Evolutionary conservation across 352 stramenopile species (phyloP), one percentile per base, ranked within the genome.

Genomic region (Halophytophthora polymorphica): DNA sequence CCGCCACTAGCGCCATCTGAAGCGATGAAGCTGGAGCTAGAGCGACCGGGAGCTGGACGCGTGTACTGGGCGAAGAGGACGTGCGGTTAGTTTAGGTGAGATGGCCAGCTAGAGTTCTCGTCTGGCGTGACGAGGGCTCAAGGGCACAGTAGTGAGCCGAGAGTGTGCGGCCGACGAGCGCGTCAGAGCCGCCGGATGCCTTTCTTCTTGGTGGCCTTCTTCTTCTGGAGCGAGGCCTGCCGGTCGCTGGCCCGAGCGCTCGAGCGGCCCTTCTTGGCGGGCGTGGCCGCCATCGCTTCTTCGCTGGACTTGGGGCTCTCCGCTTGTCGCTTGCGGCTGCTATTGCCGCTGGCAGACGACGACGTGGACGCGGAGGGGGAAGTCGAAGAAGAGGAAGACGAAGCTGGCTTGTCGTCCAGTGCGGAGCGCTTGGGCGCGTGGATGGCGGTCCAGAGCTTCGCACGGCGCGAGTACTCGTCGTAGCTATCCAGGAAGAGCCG

Each of bases 401-500:
- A n/a, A 21, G 36, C 13, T 45, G 60, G 63, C 22, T 67, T 51
- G 48, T 33, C 44, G 4, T 36, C 34, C n/a, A 66, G 34, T 6
- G 60, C 60, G 5, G 60, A 69, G 43, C 56, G 50, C 37, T 87
- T 88, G 7, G 74, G 70, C 15, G 93, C 92, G 60, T 98, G 93
- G 42, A 98, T 96, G 25, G 53, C 73, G 10, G 93, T 97, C 82
- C 93, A 93, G 12, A 98, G 64, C 55, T 72, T 85, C 5, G 92
- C 93, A 36, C 90, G 86, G 18, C 81, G 73, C 31, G 82, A 77
- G 64, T 97, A 99, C 63, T 99, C 97, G 25, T 98, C 94, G 64
- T 99, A 99, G 61, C 86, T 98, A 50, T 99, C 93, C 85, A 99
- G 98, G 67, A 99, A 99, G 22, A 99, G 71, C 59, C 97, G 97